Evolutionary conservation across 805 yeast species (phyloP), one percentile per base, ranked within the genome.

Genomic region (Alloascoidea hylecoeti): DNA sequence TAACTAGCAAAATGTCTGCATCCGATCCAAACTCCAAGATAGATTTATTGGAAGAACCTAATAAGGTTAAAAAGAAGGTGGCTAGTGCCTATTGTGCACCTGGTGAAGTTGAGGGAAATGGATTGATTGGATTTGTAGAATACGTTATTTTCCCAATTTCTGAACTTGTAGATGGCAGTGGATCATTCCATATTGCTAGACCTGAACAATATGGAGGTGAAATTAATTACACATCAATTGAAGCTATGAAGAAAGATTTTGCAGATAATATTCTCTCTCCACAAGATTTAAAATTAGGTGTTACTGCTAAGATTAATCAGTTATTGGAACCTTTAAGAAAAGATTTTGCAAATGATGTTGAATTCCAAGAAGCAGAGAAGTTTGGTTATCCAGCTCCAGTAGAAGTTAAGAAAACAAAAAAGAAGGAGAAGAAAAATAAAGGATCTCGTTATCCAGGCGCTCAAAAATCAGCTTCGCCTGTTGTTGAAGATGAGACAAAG

Each of bases 141-240:
- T 75, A 68, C 51, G 96, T 89, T 37, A 58, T 89, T 36, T 76
- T 76, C 44, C 98, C 98, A 47, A 78, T 88, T 46, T 78, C 83
- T 52, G 88, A 77, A 57, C 68, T 89, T 52, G 40, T 41, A 18
- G 43, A 48, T 23, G 63, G 65, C 28, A 57, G 58, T 35, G 81
- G 85, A 47, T 62, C 67, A 38, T 84, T 92, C 61, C 64, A 58
- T 56, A 75, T 92, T 48, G 75, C 80, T 51, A 80, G 98, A 62
- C 96, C 96, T 36, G 99, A 92, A 58, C 78, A 92, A 61, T 92
- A 84, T 57, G 98, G 99, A 48, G 99, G 99, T 38, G 79, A 94
- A 47, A 67, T 92, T 41, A 65, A 78, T 36, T 92, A 74, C 70
- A 54, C 53, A 33, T 65, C 82, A 15, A 64, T 84, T 47, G 86